These are phyloP conservation scores for Juncus inflexus DNA, from an alignment of 176 grass and related monocot species.

Conservation along the genomic window DNA sequence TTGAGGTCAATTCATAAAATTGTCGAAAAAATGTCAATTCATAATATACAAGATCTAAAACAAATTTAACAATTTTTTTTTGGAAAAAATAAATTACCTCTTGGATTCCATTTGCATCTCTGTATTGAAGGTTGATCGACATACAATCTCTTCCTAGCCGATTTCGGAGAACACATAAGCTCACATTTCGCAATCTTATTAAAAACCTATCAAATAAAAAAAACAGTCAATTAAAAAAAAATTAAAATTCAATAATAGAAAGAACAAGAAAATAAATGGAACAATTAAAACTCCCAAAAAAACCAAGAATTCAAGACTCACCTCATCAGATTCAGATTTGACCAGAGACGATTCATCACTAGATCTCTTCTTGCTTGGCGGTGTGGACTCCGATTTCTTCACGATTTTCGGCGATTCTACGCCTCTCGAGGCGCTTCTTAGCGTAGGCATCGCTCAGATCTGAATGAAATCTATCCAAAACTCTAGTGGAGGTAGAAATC, in stretches of 20 bases:
- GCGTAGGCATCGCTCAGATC: conserved; percentile 46
- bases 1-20: background rate
- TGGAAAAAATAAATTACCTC: conserved; percentile 38
- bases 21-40: too few relatives aligned
- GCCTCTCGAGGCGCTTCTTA: conserved; percentile 45
- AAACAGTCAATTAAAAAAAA: conserved; percentile 8
- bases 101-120: conserved; percentile 58
- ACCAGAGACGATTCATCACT: background rate
- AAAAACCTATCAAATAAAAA: conserved; percentile 26
- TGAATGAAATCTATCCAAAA: too few relatives aligned
- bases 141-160: conserved; percentile 75
- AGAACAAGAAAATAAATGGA: background rate
- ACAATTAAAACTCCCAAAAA: background rate
- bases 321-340: conserved; percentile 24
- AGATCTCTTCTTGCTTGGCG: conserved; percentile 36
- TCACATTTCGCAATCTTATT: conserved; percentile 31
- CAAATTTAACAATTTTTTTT: background rate
- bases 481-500: too few relatives aligned
- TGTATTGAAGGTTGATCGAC: conserved; percentile 33
- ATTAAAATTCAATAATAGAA: background rate
- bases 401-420: conserved; percentile 13
- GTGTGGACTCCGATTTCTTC: conserved; percentile 19
- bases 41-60: too few relatives aligned
- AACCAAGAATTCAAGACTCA: conserved; percentile 22
- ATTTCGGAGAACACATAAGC: conserved; percentile 56